Evolutionary conservation across 108 stramenopile genomes (phyloP), one percentile per base, ranked within the genome.

Genomic region (Bacterosira constricta): DNA sequence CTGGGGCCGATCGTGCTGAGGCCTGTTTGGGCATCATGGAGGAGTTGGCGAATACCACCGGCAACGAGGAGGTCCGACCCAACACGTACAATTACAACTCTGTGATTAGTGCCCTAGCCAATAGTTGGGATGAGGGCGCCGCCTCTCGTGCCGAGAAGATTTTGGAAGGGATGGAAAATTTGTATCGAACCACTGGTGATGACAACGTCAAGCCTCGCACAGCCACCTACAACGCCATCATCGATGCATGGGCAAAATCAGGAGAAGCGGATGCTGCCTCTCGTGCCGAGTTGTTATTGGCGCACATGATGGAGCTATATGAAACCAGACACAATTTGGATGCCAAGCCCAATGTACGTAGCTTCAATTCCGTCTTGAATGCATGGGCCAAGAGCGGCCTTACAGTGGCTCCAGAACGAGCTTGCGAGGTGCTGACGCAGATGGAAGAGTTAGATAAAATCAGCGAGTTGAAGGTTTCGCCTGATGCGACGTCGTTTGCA

Each of bases 381-480:
- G 83, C 85, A 13, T 79, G 87, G 87, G 86, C 87, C 10, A 90
- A 90, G 69, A 87, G 86, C 52, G 74, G 82, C 25, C 45, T 53
- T 13, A 50, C 60, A 6, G 78, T 77, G 58, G 86, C 81, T 6
- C 84, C 84, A 5, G 38, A 68, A 13, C 75, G 73, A 20, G 92
- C 92, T 8, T 68, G 83, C 41, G 80, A 77, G 17, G 25, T 90
- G 12, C 56, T 93, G 15, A 66, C 83, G 36, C 69, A 71, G 25
- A 89, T 93, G 89, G 60, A 70, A 18, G 53, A 77, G 42, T 49
- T 85, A 17, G 77, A 82, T 47, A 77, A 77, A 21, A 45, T 63
- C 18, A 74, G 73, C 44, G 65, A 73, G 11, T 50, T 69, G 5
- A 35, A 79, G 21, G 81, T 93, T 7, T 51, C 56, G n/a, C 92